These are phyloP conservation scores for Rhodomyrtus psidioides DNA, from an alignment of 441 rosid genomes.

Conservation along the genomic window DNA sequence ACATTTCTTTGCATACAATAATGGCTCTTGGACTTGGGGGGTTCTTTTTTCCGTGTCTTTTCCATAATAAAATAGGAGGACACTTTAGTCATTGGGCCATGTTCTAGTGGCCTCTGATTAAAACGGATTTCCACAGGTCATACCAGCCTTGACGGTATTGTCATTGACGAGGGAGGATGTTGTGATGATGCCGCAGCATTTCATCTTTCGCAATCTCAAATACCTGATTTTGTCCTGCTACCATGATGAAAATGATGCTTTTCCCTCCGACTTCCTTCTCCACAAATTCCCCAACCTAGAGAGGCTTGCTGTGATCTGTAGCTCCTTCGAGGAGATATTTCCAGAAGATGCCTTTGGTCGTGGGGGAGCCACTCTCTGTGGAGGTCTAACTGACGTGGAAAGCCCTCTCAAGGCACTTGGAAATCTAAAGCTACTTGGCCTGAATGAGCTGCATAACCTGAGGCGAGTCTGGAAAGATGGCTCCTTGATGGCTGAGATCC, in stretches of 20 bases:
- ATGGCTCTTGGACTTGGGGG: too few species aligned
- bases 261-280: neutral
- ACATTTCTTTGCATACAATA: too few species aligned
- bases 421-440: rapidly evolving
- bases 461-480: neutral
- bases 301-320: rapidly evolving
- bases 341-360: neutral
- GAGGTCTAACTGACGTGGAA: too few species aligned
- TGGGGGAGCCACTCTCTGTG: too few species aligned
- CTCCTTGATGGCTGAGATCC: neutral
- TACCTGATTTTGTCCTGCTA: neutral
- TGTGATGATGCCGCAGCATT: rapidly evolving
- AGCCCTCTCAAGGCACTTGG: too few species aligned
- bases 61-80: rapidly evolving
- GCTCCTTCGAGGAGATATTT: neutral
- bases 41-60: too few species aligned
- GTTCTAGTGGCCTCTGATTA: neutral
- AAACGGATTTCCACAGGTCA: neutral
- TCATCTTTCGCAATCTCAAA: neutral
- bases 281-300: neutral
- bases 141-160: rapidly evolving
- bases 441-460: rapidly evolving
- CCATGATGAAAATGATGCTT: neutral
- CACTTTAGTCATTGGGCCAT: neutral
- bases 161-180: rapidly evolving